A percentile compares a stretch with the other conserved stretches of the same genome.
Conservation (phyloP, 2,329 filamentous ascomycete genomes). For the Ophiosphaerella korrae region DNA sequence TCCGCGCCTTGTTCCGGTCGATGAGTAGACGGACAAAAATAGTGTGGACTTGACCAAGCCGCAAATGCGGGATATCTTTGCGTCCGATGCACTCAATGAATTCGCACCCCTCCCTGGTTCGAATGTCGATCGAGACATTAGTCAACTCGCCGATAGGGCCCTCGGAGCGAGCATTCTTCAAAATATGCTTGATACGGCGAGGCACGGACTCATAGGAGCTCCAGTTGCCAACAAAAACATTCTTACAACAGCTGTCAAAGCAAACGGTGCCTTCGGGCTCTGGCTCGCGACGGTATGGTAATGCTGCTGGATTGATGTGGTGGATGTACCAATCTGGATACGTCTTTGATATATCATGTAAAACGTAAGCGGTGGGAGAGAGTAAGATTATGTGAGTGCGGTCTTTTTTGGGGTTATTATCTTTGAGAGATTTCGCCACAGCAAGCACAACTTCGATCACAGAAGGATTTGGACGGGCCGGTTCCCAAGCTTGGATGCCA, state of each 20-base stretch:
- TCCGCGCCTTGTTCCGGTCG: slow-evolving; percentile 15
- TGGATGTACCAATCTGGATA: slow-evolving; percentile 31
- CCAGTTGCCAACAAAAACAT: slow-evolving; percentile 34
- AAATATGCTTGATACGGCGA: slow-evolving; percentile 28
- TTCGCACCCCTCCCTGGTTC: slow-evolving; percentile 31
- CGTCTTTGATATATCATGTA: slow-evolving; percentile 29
- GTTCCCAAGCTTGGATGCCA: slow-evolving; percentile 32
- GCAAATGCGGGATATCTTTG: slow-evolving; percentile 22
- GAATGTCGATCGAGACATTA: slow-evolving; percentile 27
- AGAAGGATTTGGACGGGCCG: slow-evolving; percentile 35
- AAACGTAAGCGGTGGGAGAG: slow-evolving; percentile 25
- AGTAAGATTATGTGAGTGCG: slow-evolving; percentile 36
- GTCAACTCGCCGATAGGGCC: slow-evolving; percentile 28
- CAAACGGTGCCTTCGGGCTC: slow-evolving; percentile 19
- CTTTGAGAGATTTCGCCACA: slow-evolving; percentile 28
- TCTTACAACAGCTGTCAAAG: slow-evolving; percentile 27
- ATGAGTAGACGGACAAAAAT: slow-evolving; percentile 30
- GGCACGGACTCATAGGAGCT: slow-evolving; percentile 28
- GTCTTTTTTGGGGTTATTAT: slow-evolving; percentile 11
- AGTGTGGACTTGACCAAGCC: slow-evolving; percentile 34
- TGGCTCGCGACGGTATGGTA: slow-evolving; percentile 26
- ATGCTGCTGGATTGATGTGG: slow-evolving; percentile 32
- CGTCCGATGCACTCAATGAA: slow-evolving; percentile 22
- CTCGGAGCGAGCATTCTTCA: slow-evolving; percentile 32
- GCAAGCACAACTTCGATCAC: slow-evolving; percentile 34